phyloP scores from a whole-genome alignment of 139 green algal genomes.

The Edaphochlamys debaryana region DNA sequence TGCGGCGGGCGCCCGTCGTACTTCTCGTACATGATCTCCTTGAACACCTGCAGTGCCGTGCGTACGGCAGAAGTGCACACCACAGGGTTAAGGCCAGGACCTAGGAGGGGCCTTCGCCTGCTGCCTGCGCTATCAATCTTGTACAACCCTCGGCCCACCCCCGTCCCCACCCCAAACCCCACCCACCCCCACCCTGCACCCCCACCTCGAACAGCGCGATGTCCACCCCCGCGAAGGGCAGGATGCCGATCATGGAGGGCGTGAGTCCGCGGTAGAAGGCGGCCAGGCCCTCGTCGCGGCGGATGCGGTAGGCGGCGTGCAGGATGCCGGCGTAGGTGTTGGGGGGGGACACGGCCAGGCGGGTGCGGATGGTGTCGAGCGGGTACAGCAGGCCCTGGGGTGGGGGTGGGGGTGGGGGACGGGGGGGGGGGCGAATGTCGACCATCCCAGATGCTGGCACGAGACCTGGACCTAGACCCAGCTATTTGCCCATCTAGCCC shows the following conservation, averaged over 20 bases:
- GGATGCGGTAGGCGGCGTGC: slow-evolving; percentile 65
- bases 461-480: too few relatives aligned
- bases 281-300: slow-evolving; percentile 71
- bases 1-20: slow-evolving; percentile 76
- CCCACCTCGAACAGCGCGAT: slow-evolving; percentile 86
- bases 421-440: neutral
- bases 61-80: too few relatives aligned
- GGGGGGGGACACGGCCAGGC: slow-evolving; percentile 77
- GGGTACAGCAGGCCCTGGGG: slow-evolving; percentile 80
- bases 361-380: slow-evolving; percentile 88
- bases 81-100: too few relatives aligned
- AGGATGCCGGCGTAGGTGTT: slow-evolving; percentile 79
- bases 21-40: slow-evolving; percentile 78
- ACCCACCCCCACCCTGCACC: too few relatives aligned
- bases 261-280: slow-evolving; percentile 86
- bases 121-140: too few relatives aligned
- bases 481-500: too few relatives aligned
- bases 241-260: slow-evolving; percentile 87
- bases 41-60: slow-evolving; percentile 91
- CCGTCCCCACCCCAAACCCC: too few relatives aligned
- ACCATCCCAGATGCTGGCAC: too few relatives aligned
- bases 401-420: too few relatives aligned
- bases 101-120: too few relatives aligned
- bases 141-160: too few relatives aligned
- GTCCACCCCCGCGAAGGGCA: slow-evolving; percentile 92